A percentile compares a stretch with the other conserved stretches of the same genome.
phyloP scores from a whole-genome alignment of 2,329 filamentous ascomycete genomes.

The Alternaria sp. region DNA sequence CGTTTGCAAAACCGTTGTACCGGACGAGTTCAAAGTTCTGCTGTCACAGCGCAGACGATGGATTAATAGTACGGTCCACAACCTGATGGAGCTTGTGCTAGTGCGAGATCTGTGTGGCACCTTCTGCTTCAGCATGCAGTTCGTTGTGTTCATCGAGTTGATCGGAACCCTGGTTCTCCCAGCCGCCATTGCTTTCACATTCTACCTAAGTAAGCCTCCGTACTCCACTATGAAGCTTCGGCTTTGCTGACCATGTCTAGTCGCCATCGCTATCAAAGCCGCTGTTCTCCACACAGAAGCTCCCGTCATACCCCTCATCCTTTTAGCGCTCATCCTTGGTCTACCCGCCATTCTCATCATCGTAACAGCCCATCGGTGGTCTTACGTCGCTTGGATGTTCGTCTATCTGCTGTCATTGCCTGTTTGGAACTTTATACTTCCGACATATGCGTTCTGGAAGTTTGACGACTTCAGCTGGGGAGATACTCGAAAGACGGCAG shows the following conservation, averaged over 20 bases:
- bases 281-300: constrained; percentile 64
- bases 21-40: constrained; percentile 89
- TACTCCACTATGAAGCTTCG: constrained; percentile 7
- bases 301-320: constrained; percentile 88
- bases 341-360: constrained; percentile 91
- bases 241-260: constrained; percentile 57
- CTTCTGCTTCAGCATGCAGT: constrained; percentile 99
- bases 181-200: constrained; percentile 94
- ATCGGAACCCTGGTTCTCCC: constrained; percentile 93
- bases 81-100: constrained; percentile 95
- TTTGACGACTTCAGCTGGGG: constrained; percentile 99
- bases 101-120: constrained; percentile 97
- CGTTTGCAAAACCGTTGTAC: constrained; percentile 97
- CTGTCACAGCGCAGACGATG: constrained; percentile 94
- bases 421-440: constrained; percentile 96
- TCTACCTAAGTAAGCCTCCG: constrained; percentile 83
- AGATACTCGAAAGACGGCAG: constrained; percentile 93
- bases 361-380: constrained; percentile 89
- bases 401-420: constrained; percentile 94
- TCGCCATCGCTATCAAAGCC: constrained; percentile 83
- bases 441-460: constrained; percentile 97
- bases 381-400: constrained; percentile 95
- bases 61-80: constrained; percentile 99
- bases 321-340: constrained; percentile 90
- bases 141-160: constrained; percentile 94